These are phyloP conservation scores for Breynia disticha DNA, from an alignment of 441 rosid species.

Conservation along the genomic window DNA sequence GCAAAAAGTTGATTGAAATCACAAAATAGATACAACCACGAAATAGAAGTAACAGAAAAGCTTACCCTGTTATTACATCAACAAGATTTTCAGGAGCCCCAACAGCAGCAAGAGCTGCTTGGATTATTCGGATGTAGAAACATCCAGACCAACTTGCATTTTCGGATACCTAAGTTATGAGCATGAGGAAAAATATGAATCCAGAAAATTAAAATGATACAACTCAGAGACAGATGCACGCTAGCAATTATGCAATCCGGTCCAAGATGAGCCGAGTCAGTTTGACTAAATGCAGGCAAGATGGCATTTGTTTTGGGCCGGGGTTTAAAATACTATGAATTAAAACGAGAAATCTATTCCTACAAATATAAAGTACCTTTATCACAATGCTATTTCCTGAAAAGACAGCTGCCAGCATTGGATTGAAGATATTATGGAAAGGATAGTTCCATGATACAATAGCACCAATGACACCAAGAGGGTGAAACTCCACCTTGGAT, in stretches of 20 bases:
- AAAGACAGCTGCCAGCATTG: slow-evolving; percentile 94
- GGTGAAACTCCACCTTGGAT: slow-evolving; percentile 87
- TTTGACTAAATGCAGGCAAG: not conserved
- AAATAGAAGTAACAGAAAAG: slow-evolving; percentile 9
- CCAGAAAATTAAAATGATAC: too few species aligned
- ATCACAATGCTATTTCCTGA: slow-evolving; percentile 91
- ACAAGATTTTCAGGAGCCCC: slow-evolving; percentile 97
- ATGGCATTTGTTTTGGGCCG: not conserved
- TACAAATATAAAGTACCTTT: slow-evolving; percentile 40
- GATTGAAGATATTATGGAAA: slow-evolving; percentile 92
- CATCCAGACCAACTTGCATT: slow-evolving; percentile 98
- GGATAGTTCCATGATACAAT: slow-evolving; percentile 99
- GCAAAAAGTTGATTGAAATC: slow-evolving; percentile 16
- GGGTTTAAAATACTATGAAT: too few species aligned
- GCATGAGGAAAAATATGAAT: not conserved
- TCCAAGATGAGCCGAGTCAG: not conserved
- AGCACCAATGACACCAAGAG: slow-evolving; percentile 96
- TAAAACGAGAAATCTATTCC: not conserved
- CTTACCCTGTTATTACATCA: slow-evolving; percentile 88
- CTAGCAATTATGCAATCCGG: not conserved
- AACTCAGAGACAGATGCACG: not conserved
- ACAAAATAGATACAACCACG: slow-evolving; percentile 6
- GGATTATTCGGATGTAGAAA: slow-evolving; percentile 89
- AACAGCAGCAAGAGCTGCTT: slow-evolving; percentile 92
- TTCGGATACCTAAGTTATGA: slow-evolving; percentile 68